Conservation (phyloP, 176 grass and related monocot genomes). For the Hordeum vulgare region DNA sequence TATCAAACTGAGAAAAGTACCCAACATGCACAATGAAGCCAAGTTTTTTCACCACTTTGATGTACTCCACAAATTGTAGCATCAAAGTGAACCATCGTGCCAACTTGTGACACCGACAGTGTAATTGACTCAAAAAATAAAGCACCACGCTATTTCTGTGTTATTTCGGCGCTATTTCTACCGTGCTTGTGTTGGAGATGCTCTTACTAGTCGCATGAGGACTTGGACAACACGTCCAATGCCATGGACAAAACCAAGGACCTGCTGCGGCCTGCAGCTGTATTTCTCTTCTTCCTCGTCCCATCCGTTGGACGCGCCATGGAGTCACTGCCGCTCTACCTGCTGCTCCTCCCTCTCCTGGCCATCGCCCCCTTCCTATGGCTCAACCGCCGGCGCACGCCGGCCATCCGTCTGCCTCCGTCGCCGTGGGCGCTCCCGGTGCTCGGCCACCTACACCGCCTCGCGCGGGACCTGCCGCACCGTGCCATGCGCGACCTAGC, state of each 20-base stretch:
- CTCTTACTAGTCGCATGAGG: too few relatives aligned
- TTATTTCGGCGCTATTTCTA: too few relatives aligned
- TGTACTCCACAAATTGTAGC: too few relatives aligned
- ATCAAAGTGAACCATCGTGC: too few relatives aligned
- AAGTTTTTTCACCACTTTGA: too few relatives aligned
- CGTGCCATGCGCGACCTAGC: conserved; percentile 26
- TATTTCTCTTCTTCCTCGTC: not conserved
- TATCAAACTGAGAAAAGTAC: too few relatives aligned
- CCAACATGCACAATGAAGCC: too few relatives aligned
- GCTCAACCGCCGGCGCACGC: not conserved
- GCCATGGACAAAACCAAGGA: not conserved
- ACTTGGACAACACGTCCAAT: too few relatives aligned
- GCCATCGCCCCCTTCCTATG: not conserved
- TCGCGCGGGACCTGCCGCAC: conserved; percentile 24
- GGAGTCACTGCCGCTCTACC: not conserved
- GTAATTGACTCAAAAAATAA: too few relatives aligned
- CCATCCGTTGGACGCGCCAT: not conserved
- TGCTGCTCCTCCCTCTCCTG: not conserved
- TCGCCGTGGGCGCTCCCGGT: conserved; percentile 28
- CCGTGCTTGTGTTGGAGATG: too few relatives aligned
- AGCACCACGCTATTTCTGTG: too few relatives aligned
- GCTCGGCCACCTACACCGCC: conserved; percentile 40
- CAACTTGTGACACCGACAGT: too few relatives aligned
- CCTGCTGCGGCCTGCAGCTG: not conserved
- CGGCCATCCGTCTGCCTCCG: conserved; percentile 10